Base-by-base conservation (phyloP, 768 basidiomycete species). In the Trametes villosa region DNA sequence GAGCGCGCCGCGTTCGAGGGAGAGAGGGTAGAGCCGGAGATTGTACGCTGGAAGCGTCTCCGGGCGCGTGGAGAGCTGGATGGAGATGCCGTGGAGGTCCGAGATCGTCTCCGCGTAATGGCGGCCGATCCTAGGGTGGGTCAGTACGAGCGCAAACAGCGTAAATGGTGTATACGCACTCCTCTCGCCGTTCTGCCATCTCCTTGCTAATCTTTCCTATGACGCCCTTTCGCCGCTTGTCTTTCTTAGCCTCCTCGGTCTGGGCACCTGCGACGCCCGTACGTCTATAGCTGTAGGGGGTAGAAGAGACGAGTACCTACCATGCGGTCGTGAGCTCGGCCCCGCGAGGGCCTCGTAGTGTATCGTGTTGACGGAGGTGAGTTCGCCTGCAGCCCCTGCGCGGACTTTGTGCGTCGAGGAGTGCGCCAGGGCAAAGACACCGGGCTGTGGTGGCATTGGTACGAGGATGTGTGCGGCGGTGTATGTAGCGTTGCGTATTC, bases 1-100 rank as follows among this genome's bases (percentile, higher is more conserved):
- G 41, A 86, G 69, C 3, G 92, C 89, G 2, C 90, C 87, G 51
- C 92, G 89, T 70, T 92, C 89, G 38, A 93, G 72, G 1, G 91
- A 84, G 46, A 88, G 67, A 0, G 92, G 89, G 53, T 90, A 86
- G 34, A 94, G 75, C 49, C 88, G 86, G 17, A 93, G 80, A 45
- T 83, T 84, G 77, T 87, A 94, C 44, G 86, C 72, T 0, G 85
- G 77, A 34, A 83, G 79, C 3, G 81, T 79, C 57, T 90, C 87
- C 0, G 92, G 92, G 36, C 84, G 84, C 1, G 84, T 85, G 5
- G 88, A 78, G 27, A 93, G 82, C 68, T 87, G 85, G 59, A 83
- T 75, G 3, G 88, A 76, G 17, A 83, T 77, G 63, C 74, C 79
- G 67, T 85, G 83, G n/a, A 91, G 79, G 3, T 78, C 78, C 2